These are phyloP conservation scores for Leavenworthia alabamica DNA, from an alignment of 345 rosid genomes.

Conservation along the genomic window DNA sequence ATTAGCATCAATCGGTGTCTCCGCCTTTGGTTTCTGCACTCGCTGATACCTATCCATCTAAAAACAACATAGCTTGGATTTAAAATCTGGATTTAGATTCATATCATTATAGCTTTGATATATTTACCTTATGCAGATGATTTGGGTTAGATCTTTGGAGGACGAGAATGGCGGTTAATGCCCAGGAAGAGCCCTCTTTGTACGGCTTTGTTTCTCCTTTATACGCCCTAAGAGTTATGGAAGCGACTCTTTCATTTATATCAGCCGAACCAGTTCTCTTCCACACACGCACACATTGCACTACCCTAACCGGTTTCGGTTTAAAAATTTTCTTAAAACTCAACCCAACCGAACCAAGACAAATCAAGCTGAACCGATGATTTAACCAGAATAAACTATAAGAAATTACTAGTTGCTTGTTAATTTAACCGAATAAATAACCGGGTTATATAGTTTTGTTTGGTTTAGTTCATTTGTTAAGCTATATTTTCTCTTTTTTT, in stretches of 20 bases:
- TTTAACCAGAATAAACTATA: not conserved
- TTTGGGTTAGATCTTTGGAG: slow-evolving; percentile 16
- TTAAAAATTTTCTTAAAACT: not conserved
- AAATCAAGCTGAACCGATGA: not conserved
- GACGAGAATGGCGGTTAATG: slow-evolving; percentile 12
- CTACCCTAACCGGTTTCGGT: slow-evolving; percentile 36
- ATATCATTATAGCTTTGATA: not conserved
- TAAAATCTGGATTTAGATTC: not conserved
- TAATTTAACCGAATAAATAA: not conserved
- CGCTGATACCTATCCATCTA: slow-evolving; percentile 76
- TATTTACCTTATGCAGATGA: slow-evolving; percentile 18
- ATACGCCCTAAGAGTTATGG: slow-evolving; percentile 20
- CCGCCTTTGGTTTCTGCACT: slow-evolving; percentile 63
- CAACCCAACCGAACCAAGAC: not conserved
- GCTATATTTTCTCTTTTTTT: too few relatives aligned
- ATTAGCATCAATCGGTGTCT: slow-evolving; percentile 44
- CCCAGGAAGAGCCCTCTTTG: slow-evolving; percentile 28
- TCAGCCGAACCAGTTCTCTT: slow-evolving; percentile 32
- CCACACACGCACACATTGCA: slow-evolving; percentile 35
- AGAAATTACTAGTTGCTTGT: not conserved
- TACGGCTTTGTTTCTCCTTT: slow-evolving; percentile 33
- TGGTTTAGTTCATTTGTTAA: slow-evolving; percentile 1
- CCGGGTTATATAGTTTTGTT: not conserved
- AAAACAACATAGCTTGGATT: not conserved
- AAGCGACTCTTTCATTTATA: slow-evolving; percentile 26